Evolutionary conservation across 2,329 filamentous ascomycete genomes (phyloP), one percentile per base, ranked within the genome.

Genomic region (Fusarium heterosporum): DNA sequence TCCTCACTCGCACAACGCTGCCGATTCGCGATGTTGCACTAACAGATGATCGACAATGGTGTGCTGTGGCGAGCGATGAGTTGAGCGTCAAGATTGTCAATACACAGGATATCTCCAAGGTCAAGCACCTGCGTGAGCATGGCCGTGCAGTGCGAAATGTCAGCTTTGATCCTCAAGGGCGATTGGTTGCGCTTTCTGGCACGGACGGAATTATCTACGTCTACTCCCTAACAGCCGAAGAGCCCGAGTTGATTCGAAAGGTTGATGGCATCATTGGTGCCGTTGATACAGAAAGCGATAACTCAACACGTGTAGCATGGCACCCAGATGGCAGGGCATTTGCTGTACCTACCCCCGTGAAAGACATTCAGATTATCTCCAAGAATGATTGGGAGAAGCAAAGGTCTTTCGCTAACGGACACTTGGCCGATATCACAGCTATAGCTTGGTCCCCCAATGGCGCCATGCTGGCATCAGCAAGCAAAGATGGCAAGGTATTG

Each of bases 21-120:
- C 93, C 96, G 1, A 88, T 97, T 30, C 88, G 96, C 73, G 93
- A 97, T 76, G 83, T 99, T 52, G 89, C 92, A 6, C 82, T 99
- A 14, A 94, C 93, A 4, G 86, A 88, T 3, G 92, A 98, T 75
- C 86, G 87, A 0, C 87, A 92, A 72, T 98, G 93, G 94, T 92
- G 90, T 68, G 96, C 96, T 29, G 93, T 98, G 26, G 93, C 94
- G n/a, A 97, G 94, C 83, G 96, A 98, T 77, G 96, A 99, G 78
- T 83, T 97, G 59, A 91, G 90, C 2, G 93, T 98, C 69, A 97
- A 97, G 77, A 82, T 99, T 22, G 93, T 99, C 64, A 91, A 91
- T 72, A 91, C 90, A 30, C 84, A 89, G 45, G 92, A 98, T 75
- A 94, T 90, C 77, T 89, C 84, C 22, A 85, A 88, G 68, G 86